A percentile compares a stretch with the other conserved stretches of the same genome.
Evolutionary conservation across 169 alveolate genomes (phyloP).

Genomic region (Plasmodium knowlesi): DNA sequence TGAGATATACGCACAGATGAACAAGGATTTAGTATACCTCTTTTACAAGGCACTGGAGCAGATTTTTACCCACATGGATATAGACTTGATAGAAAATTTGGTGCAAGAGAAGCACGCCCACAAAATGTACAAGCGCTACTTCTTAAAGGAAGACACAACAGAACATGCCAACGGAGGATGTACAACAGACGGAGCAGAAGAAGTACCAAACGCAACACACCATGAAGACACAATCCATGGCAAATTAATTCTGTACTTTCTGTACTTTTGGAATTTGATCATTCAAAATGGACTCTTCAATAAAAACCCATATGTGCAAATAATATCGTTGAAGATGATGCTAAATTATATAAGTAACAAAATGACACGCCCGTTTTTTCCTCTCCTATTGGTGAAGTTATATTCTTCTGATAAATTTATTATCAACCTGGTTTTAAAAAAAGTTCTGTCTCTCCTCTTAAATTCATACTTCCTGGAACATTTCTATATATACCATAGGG

Average conservation of each 20-base stretch:
- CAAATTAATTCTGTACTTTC: slow-evolving; percentile 43
- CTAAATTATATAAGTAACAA: slow-evolving; percentile 56
- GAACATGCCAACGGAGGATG: background rate
- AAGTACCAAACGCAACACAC: background rate
- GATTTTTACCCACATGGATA: slow-evolving; percentile 18
- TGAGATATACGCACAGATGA: slow-evolving; percentile 25
- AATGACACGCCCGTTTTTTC: slow-evolving; percentile 33
- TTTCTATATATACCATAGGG: slow-evolving; percentile 66
- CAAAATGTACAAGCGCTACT: slow-evolving; percentile 23
- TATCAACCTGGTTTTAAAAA: slow-evolving; percentile 65
- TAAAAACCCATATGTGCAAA: slow-evolving; percentile 68
- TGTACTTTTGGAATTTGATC: slow-evolving; percentile 67
- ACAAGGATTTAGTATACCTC: slow-evolving; percentile 29
- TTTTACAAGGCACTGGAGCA: slow-evolving; percentile 68
- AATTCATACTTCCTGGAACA: slow-evolving; percentile 61
- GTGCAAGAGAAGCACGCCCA: slow-evolving; percentile 11
- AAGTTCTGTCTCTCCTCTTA: slow-evolving; percentile 58
- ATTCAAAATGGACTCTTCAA: slow-evolving; percentile 40
- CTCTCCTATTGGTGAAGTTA: slow-evolving; percentile 52
- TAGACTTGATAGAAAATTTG: slow-evolving; percentile 35
- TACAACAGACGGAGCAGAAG: background rate
- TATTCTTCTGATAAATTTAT: slow-evolving; percentile 32
- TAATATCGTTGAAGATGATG: slow-evolving; percentile 47
- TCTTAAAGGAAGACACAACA: background rate
- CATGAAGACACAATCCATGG: background rate